Evolutionary conservation across 2,329 filamentous ascomycete species (phyloP).

Genomic region (Botryosphaeria dothidea): DNA sequence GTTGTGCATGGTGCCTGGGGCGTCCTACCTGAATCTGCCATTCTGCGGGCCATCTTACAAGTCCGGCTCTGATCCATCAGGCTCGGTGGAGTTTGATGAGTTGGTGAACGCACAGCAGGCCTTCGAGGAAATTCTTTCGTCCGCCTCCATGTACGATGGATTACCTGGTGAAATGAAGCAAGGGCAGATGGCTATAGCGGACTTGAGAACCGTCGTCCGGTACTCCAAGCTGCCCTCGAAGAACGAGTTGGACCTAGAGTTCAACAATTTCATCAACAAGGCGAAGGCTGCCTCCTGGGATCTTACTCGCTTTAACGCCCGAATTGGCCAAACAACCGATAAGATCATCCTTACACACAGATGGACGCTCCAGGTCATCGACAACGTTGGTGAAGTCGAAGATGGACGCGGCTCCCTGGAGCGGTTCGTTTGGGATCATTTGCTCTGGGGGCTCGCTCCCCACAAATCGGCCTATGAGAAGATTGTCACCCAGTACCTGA

Average conservation of each 20-base stretch:
- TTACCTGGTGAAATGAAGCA: constrained; percentile 79
- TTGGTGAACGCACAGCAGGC: constrained; percentile 73
- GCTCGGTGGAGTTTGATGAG: constrained; percentile 64
- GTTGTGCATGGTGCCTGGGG: constrained; percentile 69
- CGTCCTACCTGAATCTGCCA: constrained; percentile 60
- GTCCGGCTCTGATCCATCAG: constrained; percentile 27
- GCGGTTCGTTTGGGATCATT: constrained; percentile 31
- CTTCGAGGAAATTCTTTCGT: constrained; percentile 74
- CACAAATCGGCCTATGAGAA: constrained; percentile 42
- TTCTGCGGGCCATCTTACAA: constrained; percentile 53
- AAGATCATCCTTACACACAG: constrained; percentile 72
- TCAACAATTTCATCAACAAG: constrained; percentile 73
- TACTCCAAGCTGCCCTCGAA: constrained; percentile 68
- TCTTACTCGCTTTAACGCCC: constrained; percentile 73
- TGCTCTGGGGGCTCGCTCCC: constrained; percentile 42
- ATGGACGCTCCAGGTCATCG: constrained; percentile 56
- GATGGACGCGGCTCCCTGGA: constrained; percentile 37
- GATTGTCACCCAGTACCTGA: constrained; percentile 72
- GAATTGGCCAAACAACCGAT: constrained; percentile 73
- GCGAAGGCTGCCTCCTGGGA: constrained; percentile 65
- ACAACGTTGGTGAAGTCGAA: constrained; percentile 36
- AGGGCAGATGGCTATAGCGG: constrained; percentile 71
- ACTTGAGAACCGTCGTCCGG: constrained; percentile 70
- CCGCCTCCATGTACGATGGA: constrained; percentile 64
- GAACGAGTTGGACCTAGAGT: constrained; percentile 72